Base-by-base conservation (phyloP, 2,329 filamentous ascomycete species). In the Sporothrix schenckii region DNA sequence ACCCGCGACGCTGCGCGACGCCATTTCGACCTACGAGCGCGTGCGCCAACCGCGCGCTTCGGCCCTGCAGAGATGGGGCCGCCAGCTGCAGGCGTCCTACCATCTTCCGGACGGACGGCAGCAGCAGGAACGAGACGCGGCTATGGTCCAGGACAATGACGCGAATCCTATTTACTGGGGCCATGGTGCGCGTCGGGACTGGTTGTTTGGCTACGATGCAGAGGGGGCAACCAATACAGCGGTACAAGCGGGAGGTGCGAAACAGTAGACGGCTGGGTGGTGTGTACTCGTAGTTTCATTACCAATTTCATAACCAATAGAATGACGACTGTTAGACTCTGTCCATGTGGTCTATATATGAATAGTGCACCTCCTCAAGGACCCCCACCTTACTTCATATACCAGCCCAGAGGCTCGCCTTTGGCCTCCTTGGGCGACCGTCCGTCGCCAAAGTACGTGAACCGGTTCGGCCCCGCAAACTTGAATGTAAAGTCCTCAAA, bases 181-280 rank as follows among this genome's bases (percentile, higher is more conserved):
- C 1, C 69, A 70, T 16, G 58, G 72, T 0, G 72, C 79, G 27
- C 79, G 76, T 58, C 77, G 80, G 72, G 79, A 81, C 67, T 81
- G 78, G 56, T 76, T 79, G 9, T 76, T 75, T 56, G 70, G 73
- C 16, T 73, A 75, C 30, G 75, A 76, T 52, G 75, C 75, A 1
- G 74, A 75, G 54, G 53, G 24, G 11, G 50, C 50, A 34, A 34
- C 34, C 34, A 34, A 34, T 21, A 1, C 21, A 47, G 34, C 21
- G 3, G 7, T 21, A 14, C 19, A 13, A 39, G 27, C 19, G 6
- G 16, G 21, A 60, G 19, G 9, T 2, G 53, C 34, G 3, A 60
- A 44, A 21, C 10, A 44, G 34, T 61, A 61, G 56, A 34, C 5
- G 27, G 34, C 34, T 7, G 34, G 34, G 34, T 9, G 7, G 34